phyloP scores from a whole-genome alignment of 768 basidiomycete genomes.

The Suillus decipiens region DNA sequence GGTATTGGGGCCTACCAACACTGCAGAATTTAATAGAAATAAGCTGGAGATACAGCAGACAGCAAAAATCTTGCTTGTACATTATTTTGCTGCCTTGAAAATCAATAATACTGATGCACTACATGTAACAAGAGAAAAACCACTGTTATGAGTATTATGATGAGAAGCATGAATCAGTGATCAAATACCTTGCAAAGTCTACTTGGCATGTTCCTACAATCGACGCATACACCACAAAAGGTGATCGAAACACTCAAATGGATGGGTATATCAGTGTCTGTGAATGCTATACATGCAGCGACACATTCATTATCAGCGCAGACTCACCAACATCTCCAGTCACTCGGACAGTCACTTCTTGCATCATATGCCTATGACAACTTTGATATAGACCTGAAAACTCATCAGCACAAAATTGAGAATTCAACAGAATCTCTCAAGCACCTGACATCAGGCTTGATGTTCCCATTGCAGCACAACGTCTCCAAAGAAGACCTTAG shows the following conservation, averaged over 20 bases:
- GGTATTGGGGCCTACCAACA: neutral
- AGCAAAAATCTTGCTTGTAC: neutral
- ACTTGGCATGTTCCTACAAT: conserved; percentile 33
- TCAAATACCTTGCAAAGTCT: conserved; percentile 25
- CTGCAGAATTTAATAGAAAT: neutral
- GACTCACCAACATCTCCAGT: conserved; percentile 7
- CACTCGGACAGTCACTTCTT: neutral
- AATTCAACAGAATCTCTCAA: conserved; percentile 9
- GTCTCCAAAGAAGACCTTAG: conserved; percentile 28
- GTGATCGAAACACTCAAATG: conserved; percentile 29
- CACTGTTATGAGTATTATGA: conserved; percentile 17
- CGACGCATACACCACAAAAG: conserved; percentile 24
- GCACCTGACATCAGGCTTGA: neutral
- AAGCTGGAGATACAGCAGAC: neutral
- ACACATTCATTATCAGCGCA: conserved; percentile 20
- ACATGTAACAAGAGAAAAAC: conserved; percentile 15
- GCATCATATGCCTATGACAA: conserved; percentile 42
- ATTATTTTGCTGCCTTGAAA: neutral
- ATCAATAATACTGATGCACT: neutral
- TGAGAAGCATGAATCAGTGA: conserved; percentile 34
- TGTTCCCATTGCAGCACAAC: conserved; percentile 24
- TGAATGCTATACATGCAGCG: conserved; percentile 16
- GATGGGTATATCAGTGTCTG: conserved; percentile 28
- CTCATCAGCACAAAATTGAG: conserved; percentile 34
- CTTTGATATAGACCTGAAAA: conserved; percentile 40